A percentile compares a stretch with the other conserved stretches of the same genome.
Evolutionary conservation across 129 eudicot genomes (phyloP).

Genomic region (Pittosporum tobira): DNA sequence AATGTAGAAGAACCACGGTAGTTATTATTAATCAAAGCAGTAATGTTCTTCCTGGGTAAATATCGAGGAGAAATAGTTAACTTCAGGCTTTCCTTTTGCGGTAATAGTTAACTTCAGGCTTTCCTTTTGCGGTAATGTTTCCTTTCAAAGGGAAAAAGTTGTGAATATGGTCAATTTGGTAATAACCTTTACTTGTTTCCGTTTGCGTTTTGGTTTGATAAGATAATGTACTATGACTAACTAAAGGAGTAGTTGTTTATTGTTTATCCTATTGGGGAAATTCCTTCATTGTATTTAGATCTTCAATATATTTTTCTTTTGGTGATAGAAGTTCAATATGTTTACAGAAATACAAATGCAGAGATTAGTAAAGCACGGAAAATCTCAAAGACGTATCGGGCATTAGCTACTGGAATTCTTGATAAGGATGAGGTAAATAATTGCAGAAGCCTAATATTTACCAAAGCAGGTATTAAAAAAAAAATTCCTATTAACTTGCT

Average conservation of each 20-base stretch:
- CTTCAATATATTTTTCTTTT: background rate
- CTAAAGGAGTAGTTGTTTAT: background rate
- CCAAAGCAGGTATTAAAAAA: background rate
- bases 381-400: conserved; percentile 79
- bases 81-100: no score
- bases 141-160: no score
- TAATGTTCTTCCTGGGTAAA: background rate
- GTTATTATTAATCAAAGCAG: background rate
- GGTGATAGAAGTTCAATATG: conserved; percentile 14
- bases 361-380: conserved; percentile 27
- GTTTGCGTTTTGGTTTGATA: no score
- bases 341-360: conserved; percentile 28
- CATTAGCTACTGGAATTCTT: conserved; percentile 65
- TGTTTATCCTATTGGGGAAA: background rate
- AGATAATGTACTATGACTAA: no score
- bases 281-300: background rate
- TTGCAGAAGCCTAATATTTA: conserved; percentile 1
- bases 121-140: no score
- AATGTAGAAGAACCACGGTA: background rate
- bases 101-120: no score
- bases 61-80: no score
- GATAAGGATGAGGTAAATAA: conserved; percentile 49
- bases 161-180: no score
- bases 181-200: no score
- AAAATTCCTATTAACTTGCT: background rate